Evolutionary conservation across 192 early-diverging fungal genomes (phyloP), one percentile per base, ranked within the genome.

Genomic region (Podila horticola): DNA sequence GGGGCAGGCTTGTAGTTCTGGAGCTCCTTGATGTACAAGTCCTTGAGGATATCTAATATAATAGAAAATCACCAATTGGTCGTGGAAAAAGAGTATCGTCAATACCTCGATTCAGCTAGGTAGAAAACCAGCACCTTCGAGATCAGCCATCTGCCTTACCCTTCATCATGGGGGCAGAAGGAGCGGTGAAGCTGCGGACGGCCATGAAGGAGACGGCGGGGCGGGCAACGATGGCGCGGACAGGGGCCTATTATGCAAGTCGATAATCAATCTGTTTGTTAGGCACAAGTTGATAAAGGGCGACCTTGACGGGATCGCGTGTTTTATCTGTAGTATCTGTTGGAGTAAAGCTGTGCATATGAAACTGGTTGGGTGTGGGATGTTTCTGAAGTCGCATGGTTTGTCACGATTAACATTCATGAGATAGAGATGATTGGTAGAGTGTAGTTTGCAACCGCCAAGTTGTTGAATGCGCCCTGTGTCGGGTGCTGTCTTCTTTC

Each of bases 1-100:
- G 84, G 72, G 59, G 83, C 31, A 60, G 87, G 87, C 83, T 86
- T 88, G 82, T 88, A 88, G 45, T 34, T 71, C 84, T 88, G 85
- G 75, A 88, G 82, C 75, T 87, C 87, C 81, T 86, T 88, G 55
- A 88, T 67, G 76, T 84, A 85, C 71, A 88, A 63, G 7, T 88
- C 87, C 71, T 85, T 83, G 70, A 88, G 65, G 77, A 88, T 75
- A 79, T 88, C 87, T 88, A 82, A 13, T 12, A 30, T 28, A 36
- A 63, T 20, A 34, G 3, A 29, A 50, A 5, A 50, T 12, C n/a
- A 19, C 28, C 51, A 49, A 11, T n/a, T 45, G 24, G 15, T 17
- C 11, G 15, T 45, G 41, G 15, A 45, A 45, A 45, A 13, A 45
- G 4, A 17, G n/a, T 45, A 17, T 45, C n/a, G 41, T 45, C 41